Evolutionary conservation across 192 early-diverging fungal species (phyloP), one percentile per base, ranked within the genome.

Genomic region (Lobosporangium transversale): DNA sequence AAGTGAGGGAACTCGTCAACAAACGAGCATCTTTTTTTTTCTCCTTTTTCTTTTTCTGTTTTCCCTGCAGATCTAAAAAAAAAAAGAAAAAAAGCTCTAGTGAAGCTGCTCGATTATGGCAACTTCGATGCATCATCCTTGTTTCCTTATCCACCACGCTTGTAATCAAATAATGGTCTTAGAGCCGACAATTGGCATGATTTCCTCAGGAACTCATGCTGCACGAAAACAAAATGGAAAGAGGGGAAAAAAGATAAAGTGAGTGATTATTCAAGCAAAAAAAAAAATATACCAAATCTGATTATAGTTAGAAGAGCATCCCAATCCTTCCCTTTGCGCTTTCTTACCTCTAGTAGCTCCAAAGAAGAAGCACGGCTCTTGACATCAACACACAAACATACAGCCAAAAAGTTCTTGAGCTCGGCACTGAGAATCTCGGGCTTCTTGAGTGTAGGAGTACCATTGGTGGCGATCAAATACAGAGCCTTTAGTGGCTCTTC

Each of bases 391-490:
- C 92, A 93, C 58, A 98, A 81, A 53, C 92, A 90, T 32, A 90
- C 89, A 1, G 94, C 90, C 80, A 98, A 85, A 85, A 98, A 98
- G 59, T 89, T 89, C 82, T 90, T 90, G 79, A 97, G 93, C 53
- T 89, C 89, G 3, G 90, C 79, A 48, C 89, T 91, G 45, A 96
- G 82, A 35, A 81, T 86, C 62, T 94, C 94, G 11, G 96, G 95
- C 58, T 91, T 84, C 82, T 96, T 94, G n/a, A 97, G 84, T 48
- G 92, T 92, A 12, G 96, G 96, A 8, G 95, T 98, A 49, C 96
- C 96, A 67, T 96, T 97, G 57, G 95, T 98, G 0, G 95, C 96
- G 83, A 98, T 97, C 59, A 98, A 79, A 53, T 96, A 98, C 55
- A 97, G 80, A 26, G 96, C 96, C 81, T 94, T 92, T 59, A 98